Evolutionary conservation across 805 yeast genomes (phyloP).

Genomic region (Starmerella khaoyaiensis): DNA sequence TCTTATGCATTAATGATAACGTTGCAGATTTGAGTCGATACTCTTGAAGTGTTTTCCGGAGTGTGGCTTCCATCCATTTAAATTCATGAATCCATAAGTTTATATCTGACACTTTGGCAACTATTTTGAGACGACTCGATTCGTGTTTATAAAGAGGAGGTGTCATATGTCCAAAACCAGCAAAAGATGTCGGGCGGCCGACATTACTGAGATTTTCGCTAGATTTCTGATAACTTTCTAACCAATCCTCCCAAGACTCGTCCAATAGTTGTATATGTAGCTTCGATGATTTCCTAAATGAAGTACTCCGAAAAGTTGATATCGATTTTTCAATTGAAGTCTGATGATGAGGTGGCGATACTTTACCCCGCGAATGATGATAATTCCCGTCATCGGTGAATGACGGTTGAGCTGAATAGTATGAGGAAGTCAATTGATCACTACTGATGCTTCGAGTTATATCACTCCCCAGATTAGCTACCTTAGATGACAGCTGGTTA

Average conservation of each 20-base stretch:
- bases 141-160: conserved; percentile 53
- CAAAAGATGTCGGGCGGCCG: conserved; percentile 43
- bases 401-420: not conserved
- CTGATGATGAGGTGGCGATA: not conserved
- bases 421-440: not conserved
- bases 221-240: conserved; percentile 14
- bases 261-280: conserved; percentile 12
- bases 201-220: conserved; percentile 27
- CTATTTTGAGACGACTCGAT: conserved; percentile 33
- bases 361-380: not conserved
- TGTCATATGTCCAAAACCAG: conserved; percentile 36
- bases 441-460: not conserved
- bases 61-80: conserved; percentile 32
- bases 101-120: conserved; percentile 30
- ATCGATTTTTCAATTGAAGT: conserved; percentile 3
- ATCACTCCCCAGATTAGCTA: not conserved
- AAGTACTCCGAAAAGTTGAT: conserved; percentile 4
- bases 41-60: conserved; percentile 28
- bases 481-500: not conserved
- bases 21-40: conserved; percentile 42
- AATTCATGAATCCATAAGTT: conserved; percentile 39
- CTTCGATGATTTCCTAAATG: conserved; percentile 2
- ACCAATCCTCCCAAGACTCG: conserved; percentile 22
- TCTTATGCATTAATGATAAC: conserved; percentile 43
- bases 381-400: not conserved